phyloP scores from a whole-genome alignment of 2,329 filamentous ascomycete species.

The Fusarium paranaense region DNA sequence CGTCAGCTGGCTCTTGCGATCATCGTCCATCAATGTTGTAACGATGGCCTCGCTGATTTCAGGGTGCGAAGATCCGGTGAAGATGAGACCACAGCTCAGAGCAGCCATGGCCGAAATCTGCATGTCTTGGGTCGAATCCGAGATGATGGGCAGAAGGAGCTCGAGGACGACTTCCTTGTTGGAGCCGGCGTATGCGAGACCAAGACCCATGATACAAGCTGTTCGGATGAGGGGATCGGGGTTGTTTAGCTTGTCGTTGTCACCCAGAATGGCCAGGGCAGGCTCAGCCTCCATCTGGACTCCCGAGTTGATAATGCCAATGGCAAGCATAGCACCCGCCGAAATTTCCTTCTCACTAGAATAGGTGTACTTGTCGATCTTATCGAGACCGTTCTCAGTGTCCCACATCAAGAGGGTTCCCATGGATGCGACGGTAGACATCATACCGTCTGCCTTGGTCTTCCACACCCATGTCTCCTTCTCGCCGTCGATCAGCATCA shows the following conservation, averaged over 20 bases:
- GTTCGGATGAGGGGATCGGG: constrained; percentile 83
- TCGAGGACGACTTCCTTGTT: constrained; percentile 92
- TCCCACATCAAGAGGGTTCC: constrained; percentile 95
- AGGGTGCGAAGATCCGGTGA: constrained; percentile 90
- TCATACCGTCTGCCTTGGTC: constrained; percentile 97
- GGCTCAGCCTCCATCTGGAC: constrained; percentile 91
- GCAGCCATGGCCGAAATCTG: constrained; percentile 97
- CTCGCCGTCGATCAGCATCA: constrained; percentile 92
- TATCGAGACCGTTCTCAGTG: constrained; percentile 89
- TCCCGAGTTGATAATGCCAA: constrained; percentile 95
- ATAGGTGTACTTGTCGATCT: constrained; percentile 95
- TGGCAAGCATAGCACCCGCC: constrained; percentile 91
- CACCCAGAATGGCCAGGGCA: constrained; percentile 85
- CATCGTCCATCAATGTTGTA: constrained; percentile 92
- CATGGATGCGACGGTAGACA: constrained; percentile 93
- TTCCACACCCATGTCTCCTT: constrained; percentile 99
- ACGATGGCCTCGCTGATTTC: constrained; percentile 94
- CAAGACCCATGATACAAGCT: constrained; percentile 94
- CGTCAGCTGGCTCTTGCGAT: constrained; percentile 88
- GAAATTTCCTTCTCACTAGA: constrained; percentile 83
- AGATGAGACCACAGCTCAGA: constrained; percentile 88
- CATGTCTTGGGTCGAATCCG: constrained; percentile 88
- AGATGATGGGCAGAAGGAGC: constrained; percentile 85
- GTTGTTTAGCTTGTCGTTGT: constrained; percentile 81
- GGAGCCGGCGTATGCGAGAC: constrained; percentile 92